Percentiles rank a stretch among this genome's conserved stretches.
Conservation (phyloP, 2,329 filamentous ascomycete genomes). For the Orbilia quercus region DNA sequence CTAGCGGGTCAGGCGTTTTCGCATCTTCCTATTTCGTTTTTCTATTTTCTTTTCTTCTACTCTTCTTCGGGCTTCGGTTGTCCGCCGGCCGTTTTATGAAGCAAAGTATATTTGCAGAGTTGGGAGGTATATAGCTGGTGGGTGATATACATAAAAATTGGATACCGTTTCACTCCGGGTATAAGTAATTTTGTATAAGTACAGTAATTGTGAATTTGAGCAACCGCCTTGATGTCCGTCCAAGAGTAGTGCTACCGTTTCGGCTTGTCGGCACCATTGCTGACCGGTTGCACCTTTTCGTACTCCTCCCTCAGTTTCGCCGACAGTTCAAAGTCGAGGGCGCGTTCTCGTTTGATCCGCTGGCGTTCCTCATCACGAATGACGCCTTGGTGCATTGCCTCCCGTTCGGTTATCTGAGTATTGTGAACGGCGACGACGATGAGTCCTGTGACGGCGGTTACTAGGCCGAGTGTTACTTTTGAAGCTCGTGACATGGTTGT, state of each 20-base stretch:
- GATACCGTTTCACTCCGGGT: too few species aligned
- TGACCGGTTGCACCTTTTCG: slow-evolving; percentile 83
- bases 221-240: too few species aligned
- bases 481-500: slow-evolving; percentile 86
- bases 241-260: slow-evolving; percentile 18
- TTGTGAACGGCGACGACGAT: slow-evolving; percentile 90
- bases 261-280: slow-evolving; percentile 61
- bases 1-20: too few species aligned
- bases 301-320: slow-evolving; percentile 86
- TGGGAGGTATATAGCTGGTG: too few species aligned
- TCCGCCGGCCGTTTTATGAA: too few species aligned
- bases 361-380: slow-evolving; percentile 95
- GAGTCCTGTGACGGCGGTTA: slow-evolving; percentile 77
- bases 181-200: too few species aligned
- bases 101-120: too few species aligned
- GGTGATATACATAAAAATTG: too few species aligned
- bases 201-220: too few species aligned
- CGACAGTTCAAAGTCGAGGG: slow-evolving; percentile 95
- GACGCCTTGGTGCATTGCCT: slow-evolving; percentile 93
- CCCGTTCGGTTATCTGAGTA: slow-evolving; percentile 83
- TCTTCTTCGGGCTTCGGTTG: neutral
- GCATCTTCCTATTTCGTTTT: neutral
- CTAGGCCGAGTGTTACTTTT: slow-evolving; percentile 83
- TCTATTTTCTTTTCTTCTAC: neutral
- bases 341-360: slow-evolving; percentile 86